Base-by-base conservation (phyloP, 257 asterid genomes). In the Jacaranda copaia region DNA sequence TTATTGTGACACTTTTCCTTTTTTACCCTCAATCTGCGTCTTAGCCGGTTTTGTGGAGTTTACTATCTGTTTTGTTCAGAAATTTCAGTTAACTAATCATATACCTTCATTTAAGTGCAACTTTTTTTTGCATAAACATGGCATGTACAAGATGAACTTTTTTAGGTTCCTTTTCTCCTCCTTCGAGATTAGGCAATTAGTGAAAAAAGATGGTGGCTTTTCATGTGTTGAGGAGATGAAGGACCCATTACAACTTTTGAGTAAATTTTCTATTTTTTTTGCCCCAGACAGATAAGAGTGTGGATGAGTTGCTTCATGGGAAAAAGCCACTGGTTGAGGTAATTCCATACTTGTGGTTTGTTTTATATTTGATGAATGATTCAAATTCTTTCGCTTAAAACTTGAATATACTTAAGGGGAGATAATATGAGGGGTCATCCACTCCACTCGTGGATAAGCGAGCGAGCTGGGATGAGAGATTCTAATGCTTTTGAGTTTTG, bases 281-380 rank as follows among this genome's bases (percentile, higher is more conserved):
- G 40, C 81, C 81, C 5, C 61, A 88, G 97, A 88, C 92, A 11
- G 89, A 86, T 57, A 86, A 79, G 88, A 91, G 93, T 73, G 95
- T 91, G 73, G 97, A 91, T 74, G 88, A 82, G 48, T 81, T 89
- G 81, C 93, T 91, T 74, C 80, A 20, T 36, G 93, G 94, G 74
- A 81, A 75, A 73, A 89, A 84, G 69, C 95, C 97, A 20, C 55
- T 88, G 58, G 91, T 89, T 67, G 97, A 89, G 97, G 95, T 91
- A 83, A 76, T 68, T 68, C 7, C 53, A 67, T 43, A 9, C 15
- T 58, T 56, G 20, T 57, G 52, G 58, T 59, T 12, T 67, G 72
- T 49, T 84, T 75, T 72, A 53, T 70, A 40, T 18, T 74, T 58
- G 65, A 15, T 58, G 74, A 42, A 58, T 52, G 67, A 65, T 56